phyloP scores from a whole-genome alignment of 2,329 filamentous ascomycete species.

The Xenoacremonium recifei region DNA sequence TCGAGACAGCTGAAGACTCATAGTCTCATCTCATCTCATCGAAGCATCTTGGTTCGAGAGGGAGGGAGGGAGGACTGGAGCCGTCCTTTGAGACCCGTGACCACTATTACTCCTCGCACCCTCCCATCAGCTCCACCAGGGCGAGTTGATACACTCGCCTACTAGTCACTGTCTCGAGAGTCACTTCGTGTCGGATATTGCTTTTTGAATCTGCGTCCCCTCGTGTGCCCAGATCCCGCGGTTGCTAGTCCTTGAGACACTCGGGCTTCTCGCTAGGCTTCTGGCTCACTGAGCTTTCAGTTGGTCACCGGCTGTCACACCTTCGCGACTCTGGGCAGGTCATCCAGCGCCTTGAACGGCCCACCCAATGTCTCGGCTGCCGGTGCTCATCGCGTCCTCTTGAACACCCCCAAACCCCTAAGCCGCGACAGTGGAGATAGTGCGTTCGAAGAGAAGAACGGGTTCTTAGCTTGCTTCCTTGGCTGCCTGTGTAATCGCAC shows the following conservation, averaged over 20 bases:
- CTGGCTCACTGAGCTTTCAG: background rate
- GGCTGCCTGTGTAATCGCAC: background rate
- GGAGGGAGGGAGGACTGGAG: background rate
- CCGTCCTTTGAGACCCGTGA: too few species aligned
- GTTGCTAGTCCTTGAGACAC: too few species aligned
- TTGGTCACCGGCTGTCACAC: background rate
- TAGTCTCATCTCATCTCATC: constrained; percentile 1
- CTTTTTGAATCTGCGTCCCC: background rate
- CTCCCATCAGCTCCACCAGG: constrained; percentile 1
- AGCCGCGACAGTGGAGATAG: background rate
- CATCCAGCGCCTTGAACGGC: background rate
- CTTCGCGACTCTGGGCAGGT: background rate
- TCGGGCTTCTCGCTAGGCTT: too few species aligned
- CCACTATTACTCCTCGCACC: background rate
- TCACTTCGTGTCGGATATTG: background rate
- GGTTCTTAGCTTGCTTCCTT: background rate
- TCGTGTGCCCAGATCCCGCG: background rate
- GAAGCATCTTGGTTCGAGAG: background rate
- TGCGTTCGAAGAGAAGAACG: too few species aligned
- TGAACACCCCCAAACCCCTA: background rate
- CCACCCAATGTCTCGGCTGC: constrained; percentile 11
- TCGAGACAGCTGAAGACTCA: constrained; percentile 3
- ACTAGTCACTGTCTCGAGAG: background rate
- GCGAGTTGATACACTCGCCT: background rate
- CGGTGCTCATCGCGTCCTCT: constrained; percentile 6